phyloP scores from a whole-genome alignment of 2,329 filamentous ascomycete species.

The Penicillium sp. region DNA sequence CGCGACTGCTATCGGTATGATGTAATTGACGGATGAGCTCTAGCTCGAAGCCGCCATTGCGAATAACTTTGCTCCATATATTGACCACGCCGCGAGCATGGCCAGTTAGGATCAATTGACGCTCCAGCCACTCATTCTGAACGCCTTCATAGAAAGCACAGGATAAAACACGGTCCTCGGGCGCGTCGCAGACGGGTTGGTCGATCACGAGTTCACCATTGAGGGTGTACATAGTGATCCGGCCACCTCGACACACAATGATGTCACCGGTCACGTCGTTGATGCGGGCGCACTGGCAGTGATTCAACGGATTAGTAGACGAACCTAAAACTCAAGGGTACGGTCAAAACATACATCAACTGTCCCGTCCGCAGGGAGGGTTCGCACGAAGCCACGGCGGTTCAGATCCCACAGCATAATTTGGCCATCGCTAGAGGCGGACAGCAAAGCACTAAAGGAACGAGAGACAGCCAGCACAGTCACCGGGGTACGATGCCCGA shows the following conservation, averaged over 20 bases:
- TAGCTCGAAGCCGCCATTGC: constrained; percentile 64
- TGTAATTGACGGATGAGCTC: constrained; percentile 76
- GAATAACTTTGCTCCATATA: constrained; percentile 54
- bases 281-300: constrained; percentile 68
- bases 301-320: not conserved
- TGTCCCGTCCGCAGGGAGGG: constrained; percentile 54
- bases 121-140: constrained; percentile 86
- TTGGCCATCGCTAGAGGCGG: constrained; percentile 72
- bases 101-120: constrained; percentile 80
- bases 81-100: constrained; percentile 80
- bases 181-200: constrained; percentile 67
- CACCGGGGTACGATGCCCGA: constrained; percentile 82
- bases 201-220: constrained; percentile 80
- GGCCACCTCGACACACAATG: constrained; percentile 70
- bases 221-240: constrained; percentile 73
- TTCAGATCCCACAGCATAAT: constrained; percentile 94
- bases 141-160: constrained; percentile 91
- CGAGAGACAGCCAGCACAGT: constrained; percentile 77
- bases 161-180: constrained; percentile 70
- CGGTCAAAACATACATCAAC: constrained; percentile 36
- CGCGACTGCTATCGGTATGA: constrained; percentile 64
- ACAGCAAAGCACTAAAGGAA: constrained; percentile 81
- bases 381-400: constrained; percentile 75
- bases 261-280: constrained; percentile 91
- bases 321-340: too few relatives aligned